phyloP scores from a whole-genome alignment of 2,329 filamentous ascomycete genomes.

The Anisogramma anomala region DNA sequence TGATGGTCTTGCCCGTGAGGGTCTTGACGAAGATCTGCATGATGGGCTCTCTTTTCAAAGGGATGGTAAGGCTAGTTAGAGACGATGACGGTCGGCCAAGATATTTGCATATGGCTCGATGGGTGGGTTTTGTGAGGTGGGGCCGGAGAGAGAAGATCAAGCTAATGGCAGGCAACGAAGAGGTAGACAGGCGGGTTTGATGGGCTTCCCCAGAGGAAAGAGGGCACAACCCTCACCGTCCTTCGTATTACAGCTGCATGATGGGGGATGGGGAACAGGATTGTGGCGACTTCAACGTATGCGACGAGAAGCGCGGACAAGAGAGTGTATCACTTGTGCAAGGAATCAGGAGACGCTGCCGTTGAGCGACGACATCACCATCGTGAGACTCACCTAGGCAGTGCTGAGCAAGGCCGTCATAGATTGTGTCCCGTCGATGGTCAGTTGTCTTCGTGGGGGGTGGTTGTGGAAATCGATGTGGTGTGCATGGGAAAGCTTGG shows the following conservation, averaged over 20 bases:
- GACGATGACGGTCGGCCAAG: slow-evolving; percentile 8
- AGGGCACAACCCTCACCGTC: too few species aligned
- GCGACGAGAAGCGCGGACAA: too few species aligned
- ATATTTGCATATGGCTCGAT: slow-evolving; percentile 9
- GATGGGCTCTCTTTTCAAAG: slow-evolving; percentile 39
- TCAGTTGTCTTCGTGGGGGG: background rate
- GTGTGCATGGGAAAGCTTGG: too few species aligned
- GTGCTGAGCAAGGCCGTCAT: too few species aligned
- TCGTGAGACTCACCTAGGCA: too few species aligned
- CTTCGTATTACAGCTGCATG: background rate
- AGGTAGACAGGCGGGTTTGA: background rate
- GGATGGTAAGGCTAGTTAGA: slow-evolving; percentile 23
- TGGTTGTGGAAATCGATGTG: background rate
- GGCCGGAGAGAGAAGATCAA: slow-evolving; percentile 6
- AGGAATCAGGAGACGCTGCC: too few species aligned
- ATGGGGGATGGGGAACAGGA: background rate
- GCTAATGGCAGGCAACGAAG: background rate
- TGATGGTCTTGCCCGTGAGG: slow-evolving; percentile 99
- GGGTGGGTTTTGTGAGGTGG: slow-evolving; percentile 16
- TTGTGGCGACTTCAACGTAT: background rate
- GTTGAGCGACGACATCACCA: too few species aligned
- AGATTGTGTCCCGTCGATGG: too few species aligned
- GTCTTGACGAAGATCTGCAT: slow-evolving; percentile 73
- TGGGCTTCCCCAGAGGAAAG: background rate
- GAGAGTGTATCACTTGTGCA: too few species aligned